Evolutionary conservation across 495 filamentous ascomycete genomes (phyloP).

Genomic region (Geoglossum glabrum): DNA sequence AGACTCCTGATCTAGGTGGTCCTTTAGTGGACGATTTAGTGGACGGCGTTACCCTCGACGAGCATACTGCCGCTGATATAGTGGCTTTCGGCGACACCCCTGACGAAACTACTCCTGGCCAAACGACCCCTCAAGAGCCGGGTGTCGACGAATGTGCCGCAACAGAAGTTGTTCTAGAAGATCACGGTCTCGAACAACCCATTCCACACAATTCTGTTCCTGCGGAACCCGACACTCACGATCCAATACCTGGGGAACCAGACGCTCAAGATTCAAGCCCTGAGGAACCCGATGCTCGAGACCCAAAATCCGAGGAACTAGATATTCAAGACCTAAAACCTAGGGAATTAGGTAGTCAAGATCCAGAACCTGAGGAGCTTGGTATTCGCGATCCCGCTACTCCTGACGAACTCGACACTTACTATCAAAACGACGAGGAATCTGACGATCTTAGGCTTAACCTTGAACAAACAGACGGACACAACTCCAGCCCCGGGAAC

Average conservation of each 20-base stretch:
- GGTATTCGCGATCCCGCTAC: neutral
- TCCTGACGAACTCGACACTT: neutral
- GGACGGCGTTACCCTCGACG: neutral
- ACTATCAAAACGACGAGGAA: neutral
- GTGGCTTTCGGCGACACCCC: neutral
- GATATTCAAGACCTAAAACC: neutral
- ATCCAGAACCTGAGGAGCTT: neutral
- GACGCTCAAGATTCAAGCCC: neutral
- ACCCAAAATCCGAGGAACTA: neutral
- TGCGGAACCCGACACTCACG: neutral
- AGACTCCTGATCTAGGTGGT: neutral
- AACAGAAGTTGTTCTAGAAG: neutral
- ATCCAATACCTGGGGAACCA: neutral
- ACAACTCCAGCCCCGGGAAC: neutral
- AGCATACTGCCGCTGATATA: neutral
- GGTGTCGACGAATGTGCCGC: neutral
- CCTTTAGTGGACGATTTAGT: neutral
- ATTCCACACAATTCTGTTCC: neutral
- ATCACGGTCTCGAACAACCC: neutral
- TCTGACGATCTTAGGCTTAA: neutral
- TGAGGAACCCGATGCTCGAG: neutral
- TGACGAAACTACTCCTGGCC: neutral
- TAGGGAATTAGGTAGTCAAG: neutral
- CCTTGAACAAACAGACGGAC: neutral
- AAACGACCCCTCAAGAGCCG: neutral